Evolutionary conservation across 176 grass and related monocot genomes (phyloP), one percentile per base, ranked within the genome.

Genomic region (Triticum dicoccoides): DNA sequence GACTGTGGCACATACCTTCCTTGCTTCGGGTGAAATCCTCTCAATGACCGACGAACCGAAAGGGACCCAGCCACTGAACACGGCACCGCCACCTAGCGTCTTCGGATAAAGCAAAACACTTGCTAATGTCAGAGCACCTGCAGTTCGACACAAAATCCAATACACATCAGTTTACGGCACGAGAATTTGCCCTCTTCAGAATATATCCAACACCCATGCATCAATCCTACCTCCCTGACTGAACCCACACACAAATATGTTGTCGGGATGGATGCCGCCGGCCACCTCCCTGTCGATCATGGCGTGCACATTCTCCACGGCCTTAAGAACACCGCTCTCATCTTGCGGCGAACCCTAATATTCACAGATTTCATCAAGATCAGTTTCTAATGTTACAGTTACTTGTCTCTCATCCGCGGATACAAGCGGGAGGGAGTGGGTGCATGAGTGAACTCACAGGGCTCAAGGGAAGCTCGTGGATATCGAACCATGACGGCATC

Each of bases 61-160:
- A 80, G 97, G 88, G 6, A 98, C 90, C 97, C 97, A 98, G 17
- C 97, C 94, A 45, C 97, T 98, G 80, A 96, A 96, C 23, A 98
- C 79, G 10, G 91, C 90, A 5, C 88, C 96, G 7, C 93, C 97
- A 49, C 93, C 97, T 84, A 98, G 84, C 65, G 54, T 96, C 88
- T 92, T 96, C 0, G 93, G 97, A 71, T 98, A 96, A 25, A 96
- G 90, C 85, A 96, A 84, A 18, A 98, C 92, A 80, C 92, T 96
- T 63, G 97, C 97, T 71, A 96, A 88, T 72, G 94, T 98, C 17
- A 96, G 34, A 82, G 93, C 93, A 90, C 93, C 93, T 96, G 61
- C 34, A 29, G 59, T 65, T 0, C 2, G 9, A 25, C 0, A 76
- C 6, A 93, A 12, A 78, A 47, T 76, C 1, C 23, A n/a, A 9